Percentiles rank a stretch among this genome's conserved stretches.
Evolutionary conservation across 192 early-diverging fungal genomes (phyloP).

Genomic region (Endogone sp.): DNA sequence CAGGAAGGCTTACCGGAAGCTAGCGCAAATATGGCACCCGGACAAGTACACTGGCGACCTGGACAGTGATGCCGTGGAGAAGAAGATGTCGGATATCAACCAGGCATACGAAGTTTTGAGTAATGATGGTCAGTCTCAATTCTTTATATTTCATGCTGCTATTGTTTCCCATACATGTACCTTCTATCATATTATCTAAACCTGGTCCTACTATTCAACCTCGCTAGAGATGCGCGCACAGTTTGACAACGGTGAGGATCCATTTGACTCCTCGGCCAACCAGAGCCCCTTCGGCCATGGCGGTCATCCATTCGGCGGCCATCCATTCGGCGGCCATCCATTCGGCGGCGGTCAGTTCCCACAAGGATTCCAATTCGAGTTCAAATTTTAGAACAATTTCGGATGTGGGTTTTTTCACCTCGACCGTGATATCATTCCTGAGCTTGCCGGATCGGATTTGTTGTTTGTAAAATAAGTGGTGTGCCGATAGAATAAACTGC

Average conservation of each 20-base stretch:
- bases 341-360: no score
- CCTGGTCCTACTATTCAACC: neutral
- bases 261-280: conserved; percentile 64
- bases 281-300: conserved; percentile 46
- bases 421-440: no score
- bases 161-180: no score
- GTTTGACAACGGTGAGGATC: conserved; percentile 77
- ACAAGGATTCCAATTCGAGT: no score
- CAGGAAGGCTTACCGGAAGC: conserved; percentile 88
- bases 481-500: no score
- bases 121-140: conserved; percentile 43
- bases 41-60: conserved; percentile 78
- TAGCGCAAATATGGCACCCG: conserved; percentile 86
- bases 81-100: conserved; percentile 93
- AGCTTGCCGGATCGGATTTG: no score
- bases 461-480: no score
- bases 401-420: no score
- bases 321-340: conserved; percentile 31
- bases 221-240: conserved; percentile 51
- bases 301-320: conserved; percentile 44
- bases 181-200: neutral
- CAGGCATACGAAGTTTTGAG: conserved; percentile 86
- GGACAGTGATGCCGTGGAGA: conserved; percentile 68
- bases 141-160: conserved; percentile 2
- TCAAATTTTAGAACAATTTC: no score